Conservation (phyloP, 2,329 filamentous ascomycete genomes). For the Cladosporium sp. region DNA sequence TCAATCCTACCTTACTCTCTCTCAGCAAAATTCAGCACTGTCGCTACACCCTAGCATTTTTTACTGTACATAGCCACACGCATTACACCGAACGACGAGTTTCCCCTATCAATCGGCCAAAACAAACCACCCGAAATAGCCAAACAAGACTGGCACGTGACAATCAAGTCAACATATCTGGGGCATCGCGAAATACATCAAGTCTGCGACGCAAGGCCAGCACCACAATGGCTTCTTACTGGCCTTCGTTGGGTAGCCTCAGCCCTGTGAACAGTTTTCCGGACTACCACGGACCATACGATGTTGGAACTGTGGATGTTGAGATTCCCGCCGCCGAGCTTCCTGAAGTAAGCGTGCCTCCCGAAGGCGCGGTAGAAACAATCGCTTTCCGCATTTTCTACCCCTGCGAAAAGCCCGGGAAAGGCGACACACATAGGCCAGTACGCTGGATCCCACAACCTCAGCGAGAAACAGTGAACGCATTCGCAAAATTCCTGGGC, state of each 20-base stretch:
- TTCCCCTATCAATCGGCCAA: neutral
- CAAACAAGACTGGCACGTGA: constrained; percentile 8
- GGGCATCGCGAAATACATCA: neutral
- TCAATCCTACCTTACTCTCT: neutral
- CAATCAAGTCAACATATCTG: constrained; percentile 7
- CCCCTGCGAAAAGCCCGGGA: constrained; percentile 50
- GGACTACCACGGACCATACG: constrained; percentile 70
- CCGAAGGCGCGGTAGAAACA: constrained; percentile 59
- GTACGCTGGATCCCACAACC: constrained; percentile 76
- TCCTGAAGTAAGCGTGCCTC: constrained; percentile 53
- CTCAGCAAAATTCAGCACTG: constrained; percentile 5
- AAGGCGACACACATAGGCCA: constrained; percentile 46
- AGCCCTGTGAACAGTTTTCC: constrained; percentile 71
- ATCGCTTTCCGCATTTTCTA: constrained; percentile 81
- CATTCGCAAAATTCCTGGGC: constrained; percentile 73
- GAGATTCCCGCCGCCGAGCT: constrained; percentile 66
- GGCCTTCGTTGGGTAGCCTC: constrained; percentile 12
- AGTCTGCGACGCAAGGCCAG: neutral
- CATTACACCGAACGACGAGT: neutral
- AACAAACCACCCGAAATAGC: neutral
- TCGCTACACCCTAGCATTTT: neutral
- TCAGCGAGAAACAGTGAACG: constrained; percentile 68
- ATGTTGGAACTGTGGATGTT: constrained; percentile 74
- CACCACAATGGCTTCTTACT: constrained; percentile 8
- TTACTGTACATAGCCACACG: neutral